Base-by-base conservation (phyloP, 2,329 filamentous ascomycete species). In the Fusarium globosum region DNA sequence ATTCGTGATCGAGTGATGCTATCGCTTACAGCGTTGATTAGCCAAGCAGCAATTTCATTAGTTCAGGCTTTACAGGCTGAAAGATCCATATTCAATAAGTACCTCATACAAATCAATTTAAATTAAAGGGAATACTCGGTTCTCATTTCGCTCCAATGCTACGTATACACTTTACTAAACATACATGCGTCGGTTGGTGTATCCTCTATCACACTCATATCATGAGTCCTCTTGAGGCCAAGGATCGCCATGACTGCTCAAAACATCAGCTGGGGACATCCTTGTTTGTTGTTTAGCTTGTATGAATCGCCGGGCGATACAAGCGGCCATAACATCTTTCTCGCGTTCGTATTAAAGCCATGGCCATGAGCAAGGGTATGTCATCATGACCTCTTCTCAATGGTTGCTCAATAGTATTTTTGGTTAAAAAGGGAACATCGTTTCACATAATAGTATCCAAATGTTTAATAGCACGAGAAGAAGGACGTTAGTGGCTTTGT, bases 211-310 rank as follows among this genome's bases (percentile, higher is more conserved):
- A 41, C 28, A 18, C 33, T 39, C 41, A 23, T 43, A 61, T 68
- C 65, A 68, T 67, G 45, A 68, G 62, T 46, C 30, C 51, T 28
- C 26, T 42, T n/a, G 48, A 35, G 38, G 58, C 28, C 14, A 20
- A 26, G n/a, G 58, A 18, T 41, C n/a, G 23, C 58, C 28, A 56
- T 42, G 48, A 55, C 23, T 49, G 23, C 41, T 10, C 41, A 49
- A 58, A 49, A 49, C 30, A 58, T 48, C 23, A 59, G 61, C 20
- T n/a, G 62, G 62, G 64, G 9, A 60, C 49, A 67, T 49, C 64
- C 64, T 51, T 67, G 62, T 67, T 66, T 51, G 64, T 67, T 67
- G 48, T 67, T 60, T 67, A 59, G 43, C 52, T 66, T 45, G 21
- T 30, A 62, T 60, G 42, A 60, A 58, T 35, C 21, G 41, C 16